Evolutionary conservation across 2,329 filamentous ascomycete species (phyloP), one percentile per base, ranked within the genome.

Genomic region (Nemania serpens): DNA sequence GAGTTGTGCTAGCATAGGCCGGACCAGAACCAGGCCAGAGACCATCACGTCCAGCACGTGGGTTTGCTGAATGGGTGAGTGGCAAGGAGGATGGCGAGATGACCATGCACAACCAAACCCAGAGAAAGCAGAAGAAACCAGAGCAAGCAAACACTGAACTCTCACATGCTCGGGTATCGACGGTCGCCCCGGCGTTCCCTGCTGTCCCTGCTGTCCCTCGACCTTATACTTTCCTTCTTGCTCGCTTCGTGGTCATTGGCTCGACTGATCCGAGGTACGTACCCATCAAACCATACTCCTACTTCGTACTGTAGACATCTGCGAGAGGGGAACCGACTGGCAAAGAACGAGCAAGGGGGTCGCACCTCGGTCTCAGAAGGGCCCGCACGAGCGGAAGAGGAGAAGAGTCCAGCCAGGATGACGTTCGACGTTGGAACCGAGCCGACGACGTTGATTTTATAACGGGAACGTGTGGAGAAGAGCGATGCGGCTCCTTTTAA

Each of bases 381-480:
- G 15, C 15, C 36, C 36, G 36, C 4, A 7, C 11, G 36, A 48
- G 33, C 29, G 10, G 25, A 22, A 48, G 22, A 22, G 29, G 36
- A 11, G 33, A 47, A 20, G 41, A 48, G 20, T 13, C 55, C 33
- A 17, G 46, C n/a, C 50, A 48, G 57, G 22, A 48, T 50, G 29
- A 56, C 46, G 13, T 50, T 46, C 56, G 51, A 59, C 34, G 11
- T 29, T 29, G 25, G 25, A 7, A n/a, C 48, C 49, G 33, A 49
- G 34, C 60, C 57, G 58, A 65, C 64, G 65, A 67, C 62, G 61
- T 68, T 55, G 58, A 58, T 51, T 61, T 68, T 66, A 70, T 70
- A 69, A 63, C 58, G 62, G 65, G 63, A 58, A 61, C 48, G 64
- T 66, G 70, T 71, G 70, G 69, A 70, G 70, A 71, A 70, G 57